Conservation (phyloP, 2,329 filamentous ascomycete species). For the Cyanodermella asteris region DNA sequence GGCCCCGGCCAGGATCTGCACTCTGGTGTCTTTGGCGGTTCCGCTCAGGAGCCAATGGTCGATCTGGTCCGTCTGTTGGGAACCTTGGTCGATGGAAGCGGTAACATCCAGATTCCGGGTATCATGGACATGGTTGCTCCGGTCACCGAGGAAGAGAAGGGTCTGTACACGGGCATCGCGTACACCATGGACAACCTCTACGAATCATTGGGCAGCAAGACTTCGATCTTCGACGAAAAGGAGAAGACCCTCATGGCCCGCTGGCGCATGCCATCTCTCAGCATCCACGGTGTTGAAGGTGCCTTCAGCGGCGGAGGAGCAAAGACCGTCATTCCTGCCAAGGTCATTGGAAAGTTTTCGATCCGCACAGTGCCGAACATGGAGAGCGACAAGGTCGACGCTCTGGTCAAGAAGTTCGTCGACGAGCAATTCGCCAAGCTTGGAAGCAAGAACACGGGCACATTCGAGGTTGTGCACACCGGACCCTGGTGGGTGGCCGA, state of each 20-base stretch:
- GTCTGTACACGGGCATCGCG: conserved; percentile 70
- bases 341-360: conserved; percentile 95
- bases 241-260: conserved; percentile 84
- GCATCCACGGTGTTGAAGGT: conserved; percentile 83
- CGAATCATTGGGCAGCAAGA: conserved; percentile 74
- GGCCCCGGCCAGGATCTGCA: conserved; percentile 87
- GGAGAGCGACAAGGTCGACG: conserved; percentile 78
- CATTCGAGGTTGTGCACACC: conserved; percentile 62
- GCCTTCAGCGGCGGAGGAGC: conserved; percentile 83
- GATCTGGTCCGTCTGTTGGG: conserved; percentile 68
- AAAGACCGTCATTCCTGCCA: conserved; percentile 96
- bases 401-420: conserved; percentile 63
- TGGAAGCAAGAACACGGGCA: conserved; percentile 75
- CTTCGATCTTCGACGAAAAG: conserved; percentile 71
- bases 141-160: conserved; percentile 64
- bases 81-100: conserved; percentile 67
- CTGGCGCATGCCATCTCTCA: conserved; percentile 87
- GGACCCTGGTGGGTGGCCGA: conserved; percentile 98
- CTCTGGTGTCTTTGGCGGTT: conserved; percentile 90
- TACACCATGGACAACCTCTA: conserved; percentile 95
- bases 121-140: conserved; percentile 84
- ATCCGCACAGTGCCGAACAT: conserved; percentile 96
- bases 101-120: conserved; percentile 86
- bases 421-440: conserved; percentile 70
- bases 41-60: conserved; percentile 95